Conservation (phyloP, 2,329 filamentous ascomycete genomes). For the Cladosporium sphaerospermum region DNA sequence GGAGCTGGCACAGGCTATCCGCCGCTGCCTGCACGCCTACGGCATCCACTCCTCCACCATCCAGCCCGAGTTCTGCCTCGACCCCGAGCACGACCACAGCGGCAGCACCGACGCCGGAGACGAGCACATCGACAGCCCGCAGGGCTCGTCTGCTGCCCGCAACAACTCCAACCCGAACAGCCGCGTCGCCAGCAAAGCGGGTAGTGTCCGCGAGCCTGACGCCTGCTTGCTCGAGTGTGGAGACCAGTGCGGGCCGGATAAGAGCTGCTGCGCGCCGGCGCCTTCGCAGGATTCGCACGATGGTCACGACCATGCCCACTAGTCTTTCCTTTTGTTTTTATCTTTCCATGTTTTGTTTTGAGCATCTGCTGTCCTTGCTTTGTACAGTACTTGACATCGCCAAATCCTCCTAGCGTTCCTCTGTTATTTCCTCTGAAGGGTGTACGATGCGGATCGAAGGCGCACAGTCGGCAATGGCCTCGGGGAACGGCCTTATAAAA, state of each 20-base stretch:
- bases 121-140: conserved; percentile 22
- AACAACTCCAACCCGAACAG: conserved; percentile 30
- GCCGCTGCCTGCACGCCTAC: conserved; percentile 86
- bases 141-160: conserved; percentile 20
- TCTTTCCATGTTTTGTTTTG: background rate
- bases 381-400: background rate
- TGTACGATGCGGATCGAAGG: too few species aligned
- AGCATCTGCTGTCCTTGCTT: background rate
- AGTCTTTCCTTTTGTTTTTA: background rate
- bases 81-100: conserved; percentile 39
- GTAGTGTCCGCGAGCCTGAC: conserved; percentile 26
- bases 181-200: conserved; percentile 28
- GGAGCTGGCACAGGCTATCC: conserved; percentile 74
- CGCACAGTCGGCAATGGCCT: too few species aligned
- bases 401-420: background rate
- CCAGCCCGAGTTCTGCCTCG: conserved; percentile 71
- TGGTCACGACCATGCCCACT: conserved; percentile 30
- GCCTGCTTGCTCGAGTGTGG: conserved; percentile 40
- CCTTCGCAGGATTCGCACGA: conserved; percentile 20
- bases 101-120: conserved; percentile 24
- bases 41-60: conserved; percentile 97
- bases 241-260: conserved; percentile 37
- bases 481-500: too few species aligned
- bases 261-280: conserved; percentile 36
- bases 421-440: background rate